phyloP scores from a whole-genome alignment of 2,329 filamentous ascomycete species.

The Davidsoniella eucalypti region DNA sequence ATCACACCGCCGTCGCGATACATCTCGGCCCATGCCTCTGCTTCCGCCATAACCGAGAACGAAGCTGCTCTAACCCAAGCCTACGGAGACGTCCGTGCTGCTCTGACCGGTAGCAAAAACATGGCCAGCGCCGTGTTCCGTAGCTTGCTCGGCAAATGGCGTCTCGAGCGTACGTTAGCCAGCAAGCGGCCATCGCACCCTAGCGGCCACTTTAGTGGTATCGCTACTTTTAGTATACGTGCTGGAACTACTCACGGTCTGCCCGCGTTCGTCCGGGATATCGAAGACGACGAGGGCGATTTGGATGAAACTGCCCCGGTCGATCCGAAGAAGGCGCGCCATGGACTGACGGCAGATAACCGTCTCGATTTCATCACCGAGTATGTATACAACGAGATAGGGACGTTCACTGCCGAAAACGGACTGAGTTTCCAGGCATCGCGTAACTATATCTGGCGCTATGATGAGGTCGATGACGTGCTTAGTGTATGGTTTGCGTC shows the following conservation, averaged over 20 bases:
- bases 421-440: constrained; percentile 43
- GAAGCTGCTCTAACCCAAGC: constrained; percentile 30
- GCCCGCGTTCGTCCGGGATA: neutral
- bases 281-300: constrained; percentile 14
- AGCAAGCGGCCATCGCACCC: constrained; percentile 41
- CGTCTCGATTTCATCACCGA: constrained; percentile 27
- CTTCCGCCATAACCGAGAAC: constrained; percentile 24
- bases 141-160: constrained; percentile 55
- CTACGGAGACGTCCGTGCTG: constrained; percentile 24
- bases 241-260: constrained; percentile 7
- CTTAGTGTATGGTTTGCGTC: constrained; percentile 62
- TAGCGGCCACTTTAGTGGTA: constrained; percentile 48
- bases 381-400: constrained; percentile 54
- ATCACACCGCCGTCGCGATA: constrained; percentile 41
- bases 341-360: constrained; percentile 2
- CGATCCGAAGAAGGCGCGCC: constrained; percentile 6
- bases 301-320: constrained; percentile 14
- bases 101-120: constrained; percentile 31
- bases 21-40: constrained; percentile 23
- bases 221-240: constrained; percentile 42
- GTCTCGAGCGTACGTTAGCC: constrained; percentile 37
- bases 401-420: constrained; percentile 41
- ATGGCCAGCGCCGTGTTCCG: constrained; percentile 52
- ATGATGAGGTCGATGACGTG: constrained; percentile 40
- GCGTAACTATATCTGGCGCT: constrained; percentile 57